Evolutionary conservation across 768 basidiomycete species (phyloP).

Genomic region (Peribolospora kevripleyi): DNA sequence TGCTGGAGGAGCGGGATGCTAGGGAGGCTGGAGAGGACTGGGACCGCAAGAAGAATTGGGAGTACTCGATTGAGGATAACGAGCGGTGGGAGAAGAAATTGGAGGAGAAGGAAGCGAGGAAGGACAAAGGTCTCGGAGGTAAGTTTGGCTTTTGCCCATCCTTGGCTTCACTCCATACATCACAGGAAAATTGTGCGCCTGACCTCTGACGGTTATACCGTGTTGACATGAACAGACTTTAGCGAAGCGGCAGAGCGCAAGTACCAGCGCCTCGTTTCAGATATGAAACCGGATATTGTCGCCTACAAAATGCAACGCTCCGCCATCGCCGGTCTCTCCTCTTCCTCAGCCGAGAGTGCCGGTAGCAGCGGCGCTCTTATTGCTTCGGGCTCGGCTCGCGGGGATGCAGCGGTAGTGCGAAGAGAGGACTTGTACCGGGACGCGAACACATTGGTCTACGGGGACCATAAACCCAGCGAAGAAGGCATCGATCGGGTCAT

Average conservation of each 20-base stretch:
- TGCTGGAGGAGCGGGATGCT: slow-evolving; percentile 65
- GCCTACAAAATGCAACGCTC: slow-evolving; percentile 79
- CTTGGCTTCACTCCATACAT: not conserved
- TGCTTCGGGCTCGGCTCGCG: slow-evolving; percentile 7
- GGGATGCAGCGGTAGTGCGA: slow-evolving; percentile 20
- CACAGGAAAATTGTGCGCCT: not conserved
- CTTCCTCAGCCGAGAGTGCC: slow-evolving; percentile 23
- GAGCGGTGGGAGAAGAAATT: slow-evolving; percentile 86
- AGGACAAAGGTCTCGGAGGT: slow-evolving; percentile 84
- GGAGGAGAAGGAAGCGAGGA: slow-evolving; percentile 54
- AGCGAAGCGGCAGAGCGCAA: slow-evolving; percentile 63
- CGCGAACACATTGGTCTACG: slow-evolving; percentile 75
- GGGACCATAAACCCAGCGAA: slow-evolving; percentile 81
- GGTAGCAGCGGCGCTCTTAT: slow-evolving; percentile 19
- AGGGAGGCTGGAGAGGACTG: slow-evolving; percentile 80
- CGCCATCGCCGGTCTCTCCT: slow-evolving; percentile 44
- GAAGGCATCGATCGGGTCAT: slow-evolving; percentile 86
- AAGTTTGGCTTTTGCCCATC: slow-evolving; percentile 15
- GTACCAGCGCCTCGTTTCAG: slow-evolving; percentile 44
- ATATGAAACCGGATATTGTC: slow-evolving; percentile 62
- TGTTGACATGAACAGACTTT: slow-evolving; percentile 34
- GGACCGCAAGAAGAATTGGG: slow-evolving; percentile 79
- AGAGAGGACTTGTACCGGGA: slow-evolving; percentile 71
- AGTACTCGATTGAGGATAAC: slow-evolving; percentile 83
- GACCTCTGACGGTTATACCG: not conserved